These are phyloP conservation scores for Testicularia cyperi DNA, from an alignment of 1,284 basidiomycete genomes.

Conservation along the genomic window DNA sequence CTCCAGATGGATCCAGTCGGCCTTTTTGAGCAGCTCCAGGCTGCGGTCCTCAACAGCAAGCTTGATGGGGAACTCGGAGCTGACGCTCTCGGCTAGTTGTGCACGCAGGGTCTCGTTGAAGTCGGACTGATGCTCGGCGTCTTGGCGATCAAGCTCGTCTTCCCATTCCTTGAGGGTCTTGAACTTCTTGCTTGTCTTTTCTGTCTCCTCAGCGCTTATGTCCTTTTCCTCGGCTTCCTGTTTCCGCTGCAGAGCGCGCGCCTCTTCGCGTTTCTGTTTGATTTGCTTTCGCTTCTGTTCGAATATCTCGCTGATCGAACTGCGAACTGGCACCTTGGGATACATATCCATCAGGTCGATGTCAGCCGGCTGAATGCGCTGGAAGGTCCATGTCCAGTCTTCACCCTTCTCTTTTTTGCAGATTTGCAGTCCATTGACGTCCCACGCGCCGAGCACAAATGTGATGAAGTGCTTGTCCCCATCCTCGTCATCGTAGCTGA, in stretches of 20 bases:
- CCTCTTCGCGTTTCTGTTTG: not conserved
- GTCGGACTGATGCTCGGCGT: not conserved
- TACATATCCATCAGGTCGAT: slow-evolving; percentile 18
- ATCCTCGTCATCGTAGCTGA: slow-evolving; percentile 13
- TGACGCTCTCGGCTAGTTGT: slow-evolving; percentile 16
- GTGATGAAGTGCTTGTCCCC: slow-evolving; percentile 11
- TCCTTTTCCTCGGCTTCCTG: not conserved
- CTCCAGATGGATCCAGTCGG: slow-evolving; percentile 24
- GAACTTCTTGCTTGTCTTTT: not conserved
- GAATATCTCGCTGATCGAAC: slow-evolving; percentile 15
- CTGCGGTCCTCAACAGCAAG: slow-evolving; percentile 9
- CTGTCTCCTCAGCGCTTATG: not conserved
- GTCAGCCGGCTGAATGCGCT: slow-evolving; percentile 2
- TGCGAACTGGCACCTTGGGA: slow-evolving; percentile 17
- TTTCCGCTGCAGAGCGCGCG: not conserved
- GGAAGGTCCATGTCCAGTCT: slow-evolving; percentile 20
- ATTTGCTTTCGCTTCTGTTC: slow-evolving; percentile 6
- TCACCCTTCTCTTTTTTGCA: slow-evolving; percentile 24
- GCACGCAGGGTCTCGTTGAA: slow-evolving; percentile 7
- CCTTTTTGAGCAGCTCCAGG: slow-evolving; percentile 10
- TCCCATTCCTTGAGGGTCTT: slow-evolving; percentile 10
- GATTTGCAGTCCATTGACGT: slow-evolving; percentile 14
- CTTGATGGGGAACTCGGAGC: slow-evolving; percentile 13
- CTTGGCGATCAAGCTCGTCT: slow-evolving; percentile 1
- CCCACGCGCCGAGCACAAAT: slow-evolving; percentile 28